Percentiles rank a stretch among this genome's conserved stretches.
phyloP scores from a whole-genome alignment of 1,139 yeast genomes.

The Suhomyces anneliseae region DNA sequence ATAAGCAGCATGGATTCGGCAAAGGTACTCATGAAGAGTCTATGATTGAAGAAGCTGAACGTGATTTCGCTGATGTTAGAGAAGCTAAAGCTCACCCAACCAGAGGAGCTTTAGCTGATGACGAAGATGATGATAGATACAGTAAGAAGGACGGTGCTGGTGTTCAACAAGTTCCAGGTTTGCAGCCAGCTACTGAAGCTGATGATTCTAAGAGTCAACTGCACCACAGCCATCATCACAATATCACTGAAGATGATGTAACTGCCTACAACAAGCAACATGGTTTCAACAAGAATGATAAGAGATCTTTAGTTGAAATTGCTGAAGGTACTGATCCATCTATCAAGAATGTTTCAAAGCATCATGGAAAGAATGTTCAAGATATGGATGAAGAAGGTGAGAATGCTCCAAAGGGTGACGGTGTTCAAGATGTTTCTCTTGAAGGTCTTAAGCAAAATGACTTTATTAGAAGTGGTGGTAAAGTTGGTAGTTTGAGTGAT shows the following conservation, averaged over 20 bases:
- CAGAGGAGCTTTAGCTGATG: slow-evolving; percentile 4
- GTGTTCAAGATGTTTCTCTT: slow-evolving; percentile 17
- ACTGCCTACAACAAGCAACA: slow-evolving; percentile 30
- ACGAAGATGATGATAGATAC: neutral
- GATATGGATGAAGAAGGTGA: slow-evolving; percentile 8
- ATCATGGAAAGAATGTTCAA: slow-evolving; percentile 14
- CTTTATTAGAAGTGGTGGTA: slow-evolving; percentile 19
- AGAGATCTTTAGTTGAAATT: slow-evolving; percentile 30
- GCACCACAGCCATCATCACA: slow-evolving; percentile 4
- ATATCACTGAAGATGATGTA: slow-evolving; percentile 23
- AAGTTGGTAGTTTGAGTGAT: slow-evolving; percentile 13
- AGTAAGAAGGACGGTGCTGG: slow-evolving; percentile 10
- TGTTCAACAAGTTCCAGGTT: slow-evolving; percentile 13
- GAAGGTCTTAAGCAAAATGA: slow-evolving; percentile 12
- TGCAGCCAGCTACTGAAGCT: slow-evolving; percentile 4
- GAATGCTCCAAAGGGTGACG: slow-evolving; percentile 2
- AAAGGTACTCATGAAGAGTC: slow-evolving; percentile 17
- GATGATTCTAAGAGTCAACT: slow-evolving; percentile 10
- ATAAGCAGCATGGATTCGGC: slow-evolving; percentile 29
- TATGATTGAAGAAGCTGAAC: slow-evolving; percentile 23
- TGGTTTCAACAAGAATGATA: slow-evolving; percentile 22
- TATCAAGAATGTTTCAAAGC: slow-evolving; percentile 20
- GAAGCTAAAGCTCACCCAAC: slow-evolving; percentile 17
- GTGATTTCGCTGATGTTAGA: slow-evolving; percentile 21
- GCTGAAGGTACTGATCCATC: slow-evolving; percentile 27